Percentiles rank a stretch among this genome's conserved stretches.
Evolutionary conservation across 2,329 filamentous ascomycete species (phyloP).

Genomic region (Fusarium beomiforme): DNA sequence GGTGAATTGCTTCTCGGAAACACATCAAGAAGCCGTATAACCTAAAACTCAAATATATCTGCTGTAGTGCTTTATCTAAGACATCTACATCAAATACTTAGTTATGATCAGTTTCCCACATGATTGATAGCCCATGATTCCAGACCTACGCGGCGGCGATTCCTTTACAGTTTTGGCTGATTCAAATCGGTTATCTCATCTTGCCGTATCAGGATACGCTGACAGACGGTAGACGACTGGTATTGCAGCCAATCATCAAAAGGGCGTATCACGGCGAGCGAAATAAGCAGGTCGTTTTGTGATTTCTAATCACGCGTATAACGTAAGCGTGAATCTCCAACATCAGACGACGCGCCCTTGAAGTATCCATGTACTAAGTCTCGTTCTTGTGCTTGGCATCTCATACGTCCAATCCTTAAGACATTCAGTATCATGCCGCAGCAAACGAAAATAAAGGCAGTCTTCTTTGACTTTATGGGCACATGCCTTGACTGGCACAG

Average conservation of each 20-base stretch:
- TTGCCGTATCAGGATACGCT: not conserved
- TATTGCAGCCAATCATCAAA: not conserved
- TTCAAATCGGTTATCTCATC: not conserved
- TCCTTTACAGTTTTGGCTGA: not conserved
- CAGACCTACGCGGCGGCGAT: fast-evolving
- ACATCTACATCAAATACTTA: fast-evolving
- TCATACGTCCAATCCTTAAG: not conserved
- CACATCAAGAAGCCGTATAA: not conserved
- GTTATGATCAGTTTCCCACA: fast-evolving
- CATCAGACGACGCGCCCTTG: no score
- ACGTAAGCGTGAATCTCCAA: not conserved
- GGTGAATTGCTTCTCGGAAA: not conserved
- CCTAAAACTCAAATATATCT: not conserved
- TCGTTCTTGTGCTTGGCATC: fast-evolving
- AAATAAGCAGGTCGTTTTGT: not conserved
- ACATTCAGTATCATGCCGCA: not conserved
- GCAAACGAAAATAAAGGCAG: slow-evolving; percentile 50
- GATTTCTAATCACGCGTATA: not conserved
- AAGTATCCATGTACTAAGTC: not conserved
- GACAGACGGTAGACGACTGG: no score
- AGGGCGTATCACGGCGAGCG: not conserved
- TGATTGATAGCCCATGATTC: no score
- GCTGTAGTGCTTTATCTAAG: no score
- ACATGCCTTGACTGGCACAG: slow-evolving; percentile 66
- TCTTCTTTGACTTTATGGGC: slow-evolving; percentile 68